Base-by-base conservation (phyloP, 495 filamentous ascomycete species). In the Daldinia grandis region DNA sequence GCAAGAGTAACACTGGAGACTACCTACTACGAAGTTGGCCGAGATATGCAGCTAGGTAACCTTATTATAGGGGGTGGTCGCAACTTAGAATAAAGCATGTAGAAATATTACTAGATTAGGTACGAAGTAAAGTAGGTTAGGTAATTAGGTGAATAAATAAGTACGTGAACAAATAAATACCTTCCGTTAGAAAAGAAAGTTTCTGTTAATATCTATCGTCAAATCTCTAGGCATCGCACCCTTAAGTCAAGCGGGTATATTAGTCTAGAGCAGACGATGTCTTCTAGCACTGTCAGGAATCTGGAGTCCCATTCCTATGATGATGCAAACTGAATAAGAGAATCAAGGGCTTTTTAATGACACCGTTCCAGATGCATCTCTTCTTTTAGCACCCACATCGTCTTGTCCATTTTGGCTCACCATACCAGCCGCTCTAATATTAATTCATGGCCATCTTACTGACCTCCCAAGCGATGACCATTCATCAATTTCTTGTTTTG, bases 11-110 rank as follows among this genome's bases (percentile, higher is more conserved):
- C 3, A n/a, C n/a, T n/a, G n/a, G n/a, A 12, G 21, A 10, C 9
- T 47, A 24, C 17, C 42, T 24, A 47, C 14, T 19, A 10, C 15
- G 15, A 30, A 19, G 56, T 28, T 47, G 31, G 51, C 53, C 62
- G 47, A 72, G 21, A 51, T 68, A 64, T 68, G 69, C 69, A 49
- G 47, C 58, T 68, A 64, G 30, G 56, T 51, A 72, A 72, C 69
- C 56, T 72, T 72, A 64, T 64, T 64, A 19, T 35, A 59, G 27
- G 55, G 42, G 42, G 19, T 47, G 9, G 42, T 47, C 42, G 42
- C 17, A 47, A 47, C 17, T 37, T 44, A 63, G 27, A 62, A 25
- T 58, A 44, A 53, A 28, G 38, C 21, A 61, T 35, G 10, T 44
- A 37, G 21, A 14, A 14, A 54, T 42, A 49, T 7, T n/a, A 51